A percentile compares a stretch with the other conserved stretches of the same genome.
Evolutionary conservation across 192 early-diverging fungal species (phyloP).

Genomic region (Backusella parvicylindrica): DNA sequence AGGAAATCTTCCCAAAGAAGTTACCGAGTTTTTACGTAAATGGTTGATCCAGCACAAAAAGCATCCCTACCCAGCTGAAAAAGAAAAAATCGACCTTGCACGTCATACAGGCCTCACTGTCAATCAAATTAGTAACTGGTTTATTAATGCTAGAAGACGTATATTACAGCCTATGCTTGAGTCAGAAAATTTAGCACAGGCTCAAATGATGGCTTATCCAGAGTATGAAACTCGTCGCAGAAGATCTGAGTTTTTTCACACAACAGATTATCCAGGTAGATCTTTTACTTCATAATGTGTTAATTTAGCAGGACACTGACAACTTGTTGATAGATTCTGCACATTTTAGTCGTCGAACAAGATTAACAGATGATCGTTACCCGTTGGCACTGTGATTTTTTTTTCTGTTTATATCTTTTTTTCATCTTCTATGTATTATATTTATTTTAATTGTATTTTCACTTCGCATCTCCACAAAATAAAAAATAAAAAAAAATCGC

Average conservation of each 20-base stretch:
- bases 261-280: not conserved
- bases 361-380: slow-evolving; percentile 6
- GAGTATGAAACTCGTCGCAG: slow-evolving; percentile 9
- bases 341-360: slow-evolving; percentile 2
- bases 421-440: not conserved
- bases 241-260: slow-evolving; percentile 9
- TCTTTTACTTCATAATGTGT: not conserved
- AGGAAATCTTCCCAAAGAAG: slow-evolving; percentile 44
- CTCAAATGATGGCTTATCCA: slow-evolving; percentile 18
- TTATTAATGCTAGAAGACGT: slow-evolving; percentile 58
- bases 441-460: not conserved
- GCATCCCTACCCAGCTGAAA: slow-evolving; percentile 57
- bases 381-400: slow-evolving; percentile 2
- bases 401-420: not conserved
- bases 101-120: slow-evolving; percentile 49
- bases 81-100: slow-evolving; percentile 47
- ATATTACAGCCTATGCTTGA: slow-evolving; percentile 51
- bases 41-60: slow-evolving; percentile 54
- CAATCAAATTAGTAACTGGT: slow-evolving; percentile 63
- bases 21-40: slow-evolving; percentile 43
- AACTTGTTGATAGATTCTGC: slow-evolving; percentile 3
- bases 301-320: not conserved
- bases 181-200: slow-evolving; percentile 15
- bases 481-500: not conserved
- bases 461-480: slow-evolving; percentile 3